A percentile compares a stretch with the other conserved stretches of the same genome.
These are phyloP conservation scores for Hibiscus syriacus DNA, from an alignment of 345 rosid species.

Conservation along the genomic window DNA sequence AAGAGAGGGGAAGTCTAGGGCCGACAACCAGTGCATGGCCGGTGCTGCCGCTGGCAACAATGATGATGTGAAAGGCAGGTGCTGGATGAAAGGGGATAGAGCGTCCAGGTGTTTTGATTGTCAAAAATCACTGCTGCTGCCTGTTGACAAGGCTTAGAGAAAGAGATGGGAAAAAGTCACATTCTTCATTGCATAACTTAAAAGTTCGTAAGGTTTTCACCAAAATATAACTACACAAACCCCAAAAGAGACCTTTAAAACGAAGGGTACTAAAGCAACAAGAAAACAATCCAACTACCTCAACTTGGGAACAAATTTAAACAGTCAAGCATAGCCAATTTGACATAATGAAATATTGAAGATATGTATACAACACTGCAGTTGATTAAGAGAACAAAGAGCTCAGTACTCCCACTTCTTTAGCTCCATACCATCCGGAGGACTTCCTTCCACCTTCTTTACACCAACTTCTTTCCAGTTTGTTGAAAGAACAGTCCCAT, in stretches of 20 bases:
- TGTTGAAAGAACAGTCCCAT: constrained; percentile 92
- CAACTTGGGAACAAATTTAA: neutral
- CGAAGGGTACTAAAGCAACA: neutral
- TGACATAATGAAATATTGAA: neutral
- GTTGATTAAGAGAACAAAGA: constrained; percentile 2
- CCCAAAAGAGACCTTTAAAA: neutral
- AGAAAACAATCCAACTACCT: neutral
- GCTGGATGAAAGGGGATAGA: too few relatives aligned
- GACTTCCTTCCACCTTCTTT: constrained; percentile 84
- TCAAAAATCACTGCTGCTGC: too few relatives aligned
- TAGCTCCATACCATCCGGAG: constrained; percentile 95
- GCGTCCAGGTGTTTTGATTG: too few relatives aligned
- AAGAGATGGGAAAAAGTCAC: neutral
- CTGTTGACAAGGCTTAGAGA: neutral
- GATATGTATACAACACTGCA: neutral
- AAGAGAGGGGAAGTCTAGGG: too few relatives aligned
- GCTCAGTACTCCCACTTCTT: constrained; percentile 68
- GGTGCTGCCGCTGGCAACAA: too few relatives aligned
- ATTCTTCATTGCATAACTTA: neutral
- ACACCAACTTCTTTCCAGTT: constrained; percentile 92
- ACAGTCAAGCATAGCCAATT: neutral
- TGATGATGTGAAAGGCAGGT: too few relatives aligned
- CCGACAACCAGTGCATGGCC: too few relatives aligned
- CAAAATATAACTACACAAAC: neutral
- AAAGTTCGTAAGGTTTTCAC: neutral